These are phyloP conservation scores for Coemansia sp. DNA, from an alignment of 192 early-diverging fungal species.

Conservation along the genomic window DNA sequence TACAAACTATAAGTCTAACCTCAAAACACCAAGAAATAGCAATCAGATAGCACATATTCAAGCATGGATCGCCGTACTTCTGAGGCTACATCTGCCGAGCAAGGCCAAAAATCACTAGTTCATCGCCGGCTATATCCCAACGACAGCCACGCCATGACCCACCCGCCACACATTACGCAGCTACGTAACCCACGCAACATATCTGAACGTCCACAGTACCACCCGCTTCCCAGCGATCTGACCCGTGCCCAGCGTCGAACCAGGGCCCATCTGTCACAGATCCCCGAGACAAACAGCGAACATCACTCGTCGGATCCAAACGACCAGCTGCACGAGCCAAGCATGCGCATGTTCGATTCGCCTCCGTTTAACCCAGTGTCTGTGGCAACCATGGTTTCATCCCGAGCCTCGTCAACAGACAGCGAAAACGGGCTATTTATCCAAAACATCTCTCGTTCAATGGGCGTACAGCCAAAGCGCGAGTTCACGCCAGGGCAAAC, in stretches of 20 bases:
- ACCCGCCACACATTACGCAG: background rate
- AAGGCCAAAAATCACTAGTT: background rate
- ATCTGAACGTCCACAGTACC: conserved; percentile 13
- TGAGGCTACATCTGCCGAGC: background rate
- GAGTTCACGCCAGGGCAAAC: background rate
- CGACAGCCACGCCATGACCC: background rate
- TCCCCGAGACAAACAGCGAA: background rate
- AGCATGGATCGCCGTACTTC: background rate
- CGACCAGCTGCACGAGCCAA: background rate
- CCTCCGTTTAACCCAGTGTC: conserved; percentile 14
- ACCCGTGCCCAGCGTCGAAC: conserved; percentile 4
- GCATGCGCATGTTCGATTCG: conserved; percentile 3
- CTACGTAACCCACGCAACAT: background rate
- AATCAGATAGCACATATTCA: background rate
- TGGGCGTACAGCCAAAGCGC: background rate
- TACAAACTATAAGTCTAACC: background rate
- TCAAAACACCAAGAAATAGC: background rate
- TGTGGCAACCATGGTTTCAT: conserved; percentile 9
- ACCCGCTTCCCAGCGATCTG: conserved; percentile 4
- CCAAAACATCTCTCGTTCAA: background rate
- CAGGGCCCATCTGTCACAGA: background rate
- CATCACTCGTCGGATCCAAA: background rate
- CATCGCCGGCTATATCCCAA: conserved; percentile 8
- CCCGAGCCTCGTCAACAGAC: background rate
- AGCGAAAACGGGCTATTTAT: conserved; percentile 10